Base-by-base conservation (phyloP, 352 stramenopile genomes). In the Globisporangium spinosum region DNA sequence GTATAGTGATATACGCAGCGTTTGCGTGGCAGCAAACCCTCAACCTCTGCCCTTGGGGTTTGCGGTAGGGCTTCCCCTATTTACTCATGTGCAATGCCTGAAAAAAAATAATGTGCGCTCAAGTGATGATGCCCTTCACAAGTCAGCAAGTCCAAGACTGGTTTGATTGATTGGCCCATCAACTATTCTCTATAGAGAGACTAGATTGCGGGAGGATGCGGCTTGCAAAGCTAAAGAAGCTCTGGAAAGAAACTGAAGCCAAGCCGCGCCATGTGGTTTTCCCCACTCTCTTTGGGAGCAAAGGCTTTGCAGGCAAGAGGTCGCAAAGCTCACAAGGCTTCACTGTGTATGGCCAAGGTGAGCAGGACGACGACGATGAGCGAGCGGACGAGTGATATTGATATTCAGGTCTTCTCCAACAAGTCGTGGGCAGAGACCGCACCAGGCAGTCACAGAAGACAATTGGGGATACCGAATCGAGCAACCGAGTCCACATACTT, bases 181-280 rank as follows among this genome's bases (percentile, higher is more conserved):
- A 27, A 34, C 12, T 8, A 12, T 12, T n/a, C 22, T 45, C 38
- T 17, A 45, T 45, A 32, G 29, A 32, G 27, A 32, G 29, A 32
- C 29, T 32, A 32, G 29, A 32, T 32, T 32, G 3, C 29, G 0
- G 38, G 51, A 34, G 22, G 51, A 57, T 34, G 51, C 22, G 49
- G 15, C 34, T 40, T 56, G 49, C 49, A 32, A 58, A 58, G 53
- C 53, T 58, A 25, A 58, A 58, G 53, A 58, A 29, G 3, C 23
- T 58, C 53, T 58, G 53, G 32, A 58, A 34, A 27, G 53, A 58
- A 35, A 35, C 53, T 58, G 53, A 38, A 58, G 53, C 23, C 53
- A 58, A 7, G 25, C 25, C n/a, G 51, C 9, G 53, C 53, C 53
- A 58, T 58, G 17, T 58, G 25, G 23, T 58, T 27, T n/a, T 13